Base-by-base conservation (phyloP, 2,329 filamentous ascomycete genomes). In the Paraphaeosphaeria minitans region DNA sequence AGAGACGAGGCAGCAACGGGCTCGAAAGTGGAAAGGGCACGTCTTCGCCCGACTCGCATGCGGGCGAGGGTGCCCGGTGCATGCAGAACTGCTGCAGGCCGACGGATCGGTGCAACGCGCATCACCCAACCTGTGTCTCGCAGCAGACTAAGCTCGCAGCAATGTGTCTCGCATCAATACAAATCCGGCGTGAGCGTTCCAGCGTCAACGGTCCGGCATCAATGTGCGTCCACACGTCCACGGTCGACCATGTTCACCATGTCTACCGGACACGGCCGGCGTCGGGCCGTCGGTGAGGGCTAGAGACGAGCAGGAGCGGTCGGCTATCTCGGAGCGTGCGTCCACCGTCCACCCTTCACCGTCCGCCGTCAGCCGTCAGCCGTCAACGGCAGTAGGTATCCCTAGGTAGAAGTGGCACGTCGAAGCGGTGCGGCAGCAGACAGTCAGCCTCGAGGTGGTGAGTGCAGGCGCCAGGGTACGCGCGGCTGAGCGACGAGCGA, bases 1-100 rank as follows among this genome's bases (percentile, higher is more conserved):
- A 22, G 52, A 35, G n/a, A n/a, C n/a, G n/a, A n/a, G n/a, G 52
- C 52, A 47, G 52, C 47, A 16, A 24, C 52, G 29, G 27, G 16
- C 31, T 37, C n/a, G 41, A 54, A 39, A 16, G n/a, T 14, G 35
- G 35, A 54, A 39, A n/a, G 16, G 37, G 37, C 37, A 22, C 51
- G n/a, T 45, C 24, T 45, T 27, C 24, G 51, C 51, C 43, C 31
- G 39, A 45, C 51, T 42, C 14, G 51, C 51, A 53, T 29, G 37
- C 37, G 37, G 19, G 19, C 6, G 4, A 4, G 8, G 27, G n/a
- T 16, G 50, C 14, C n/a, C 14, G 29, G 7, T 37, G 27, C 43
- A 29, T 52, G 48, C 48, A 35, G 33, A 9, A 10, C 7, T 16
- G 37, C 50, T 53, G 50, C 50, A 43, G 37, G 50, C 37, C 14